Evolutionary conservation across 139 green algal genomes (phyloP), one percentile per base, ranked within the genome.

Genomic region (Chlamydomonas eustigma): DNA sequence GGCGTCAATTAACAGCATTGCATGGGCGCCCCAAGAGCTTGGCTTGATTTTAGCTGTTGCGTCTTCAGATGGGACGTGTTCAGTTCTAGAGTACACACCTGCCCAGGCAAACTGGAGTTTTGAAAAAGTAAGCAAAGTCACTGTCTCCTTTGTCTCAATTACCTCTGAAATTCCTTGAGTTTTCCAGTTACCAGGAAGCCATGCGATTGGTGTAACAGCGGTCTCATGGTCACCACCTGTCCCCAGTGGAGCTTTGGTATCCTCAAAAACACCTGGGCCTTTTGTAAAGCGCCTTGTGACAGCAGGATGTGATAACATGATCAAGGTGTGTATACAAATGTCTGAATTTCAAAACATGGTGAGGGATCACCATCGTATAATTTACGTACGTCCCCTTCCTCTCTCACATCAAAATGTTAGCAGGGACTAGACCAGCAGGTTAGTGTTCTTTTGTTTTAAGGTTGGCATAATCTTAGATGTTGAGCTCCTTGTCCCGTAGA

Each of bases 21-120:
- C 81, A 31, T 99, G 92, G 89, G 95, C 92, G 4, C 94, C 95
- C 0, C 90, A 97, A 64, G 94, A 99, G 81, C 83, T 94, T 24
- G 96, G 96, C 0, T 83, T 98, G 0, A 51, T 89, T 4, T 84
- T 99, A 4, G 96, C 96, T 2, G 86, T 84, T 50, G 96, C 84
- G 2, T 98, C 94, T 0, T 95, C 89, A 2, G 96, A 99, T 71
- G 96, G 96, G 8, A 88, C 65, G n/a, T 75, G 97, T 0, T 92
- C 84, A 2, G 74, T 99, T 12, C n/a, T 89, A 1, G 85, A 90
- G 52, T 88, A 93, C 74, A 81, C 44, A 28, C 6, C 68, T 6
- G 36, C 36, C 5, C 39, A 51, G 35, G 85, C 82, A 50, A 79
- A 44, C 35, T 97, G 90, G 89, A 52, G 81, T 6, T 76, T 76